Base-by-base conservation (phyloP, 441 rosid species). In the Euphorbia schlechtendalii region DNA sequence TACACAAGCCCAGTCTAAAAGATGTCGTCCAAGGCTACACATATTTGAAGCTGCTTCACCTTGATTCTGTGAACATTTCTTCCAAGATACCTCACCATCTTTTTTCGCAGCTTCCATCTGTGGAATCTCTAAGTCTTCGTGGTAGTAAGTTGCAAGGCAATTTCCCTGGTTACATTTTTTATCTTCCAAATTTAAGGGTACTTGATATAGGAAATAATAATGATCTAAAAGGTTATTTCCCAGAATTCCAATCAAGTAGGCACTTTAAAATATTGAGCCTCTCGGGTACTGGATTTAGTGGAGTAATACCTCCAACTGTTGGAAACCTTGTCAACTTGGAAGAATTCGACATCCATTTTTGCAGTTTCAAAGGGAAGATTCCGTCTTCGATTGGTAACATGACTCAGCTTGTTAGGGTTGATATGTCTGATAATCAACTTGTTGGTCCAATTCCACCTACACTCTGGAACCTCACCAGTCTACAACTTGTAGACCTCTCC, bases 301-400 rank as follows among this genome's bases (percentile, higher is more conserved):
- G 55, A 9, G 36, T 32, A 25, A 9, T 55, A 34, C 30, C 67
- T 66, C 1, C n/a, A 8, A 12, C 36, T 25, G 5, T 15, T 71
- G 60, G 57, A n/a, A 34, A 11, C n/a, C n/a, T n/a, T n/a, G n/a
- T n/a, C n/a, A n/a, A n/a, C n/a, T n/a, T n/a, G n/a, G n/a, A n/a
- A n/a, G 0, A 0, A 0, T 28, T 70, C 7, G 0, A 0, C 10
- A 12, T 56, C 0, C 0, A 8, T 1, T 21, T 28, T 1, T 51
- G 64, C 24, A 6, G 1, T 28, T 9, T 63, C 13, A 11, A 11
- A 40, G 69, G 76, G 8, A 15, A 62, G n/a, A 25, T 73, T 66
- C 72, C 74, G 5, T 25, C 66, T 2, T 22, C 51, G 11, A 40
- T 68, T 32, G 51, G 43, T 52, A 67, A 58, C 25, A 20, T 58